These are phyloP conservation scores for Lentinus brumalis DNA, from an alignment of 768 basidiomycete species.

Conservation along the genomic window DNA sequence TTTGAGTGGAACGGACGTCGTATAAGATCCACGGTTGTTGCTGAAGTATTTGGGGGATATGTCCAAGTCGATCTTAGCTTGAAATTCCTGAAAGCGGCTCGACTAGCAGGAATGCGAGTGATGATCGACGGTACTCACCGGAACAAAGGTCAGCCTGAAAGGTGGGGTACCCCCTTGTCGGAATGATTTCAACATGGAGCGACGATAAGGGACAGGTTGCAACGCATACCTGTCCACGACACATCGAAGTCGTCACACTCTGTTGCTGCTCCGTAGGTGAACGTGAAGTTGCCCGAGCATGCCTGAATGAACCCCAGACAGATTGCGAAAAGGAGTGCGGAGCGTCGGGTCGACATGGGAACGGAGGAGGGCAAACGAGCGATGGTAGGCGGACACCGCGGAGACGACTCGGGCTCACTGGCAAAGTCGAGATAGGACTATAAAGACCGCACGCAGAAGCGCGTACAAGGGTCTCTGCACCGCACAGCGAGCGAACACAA, in stretches of 20 bases:
- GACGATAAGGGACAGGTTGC: background rate
- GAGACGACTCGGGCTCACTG: too few relatives aligned
- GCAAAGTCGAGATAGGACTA: too few relatives aligned
- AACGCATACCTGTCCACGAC: constrained; percentile 60
- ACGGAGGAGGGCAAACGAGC: too few relatives aligned
- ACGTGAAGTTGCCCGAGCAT: constrained; percentile 42
- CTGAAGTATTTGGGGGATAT: constrained; percentile 57
- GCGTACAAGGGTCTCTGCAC: too few relatives aligned
- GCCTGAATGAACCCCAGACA: background rate
- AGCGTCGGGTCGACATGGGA: too few relatives aligned
- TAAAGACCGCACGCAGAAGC: too few relatives aligned
- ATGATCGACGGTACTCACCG: constrained; percentile 38
- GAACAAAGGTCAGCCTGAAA: constrained; percentile 50
- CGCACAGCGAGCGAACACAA: too few relatives aligned
- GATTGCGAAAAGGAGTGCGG: constrained; percentile 10
- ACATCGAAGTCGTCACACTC: constrained; percentile 63
- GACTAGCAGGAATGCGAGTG: background rate
- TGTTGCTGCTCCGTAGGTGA: constrained; percentile 52
- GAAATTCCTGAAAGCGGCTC: background rate
- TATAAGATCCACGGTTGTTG: constrained; percentile 56
- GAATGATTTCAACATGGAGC: too few relatives aligned
- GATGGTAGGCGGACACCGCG: too few relatives aligned
- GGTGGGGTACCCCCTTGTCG: constrained; percentile 58
- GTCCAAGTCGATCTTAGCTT: constrained; percentile 5
- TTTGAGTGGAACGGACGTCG: constrained; percentile 44